Evolutionary conservation across 2,329 filamentous ascomycete species (phyloP), one percentile per base, ranked within the genome.

Genomic region (Ophiostoma piceae): DNA sequence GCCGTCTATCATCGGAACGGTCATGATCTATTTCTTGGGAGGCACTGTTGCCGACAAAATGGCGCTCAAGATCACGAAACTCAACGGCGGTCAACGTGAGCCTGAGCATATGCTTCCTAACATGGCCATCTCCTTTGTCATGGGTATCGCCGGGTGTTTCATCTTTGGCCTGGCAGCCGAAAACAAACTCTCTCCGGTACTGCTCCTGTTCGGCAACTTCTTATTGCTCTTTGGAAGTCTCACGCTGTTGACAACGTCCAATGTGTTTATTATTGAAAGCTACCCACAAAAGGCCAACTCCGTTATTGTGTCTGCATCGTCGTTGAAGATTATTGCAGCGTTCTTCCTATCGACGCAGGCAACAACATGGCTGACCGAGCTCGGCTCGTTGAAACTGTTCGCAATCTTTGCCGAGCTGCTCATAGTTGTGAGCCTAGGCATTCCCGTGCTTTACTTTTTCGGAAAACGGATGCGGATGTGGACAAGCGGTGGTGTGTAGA

Each of bases 81-180:
- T 54, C 7, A 68, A 71, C 29, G 71, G 71, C 32, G 68, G 70
- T 29, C 54, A 41, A 1, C 75, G 77, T 16, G 76, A 79, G 72
- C 75, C 78, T 6, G 78, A 79, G 72, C 74, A 76, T 66, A 75
- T 77, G 64, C 76, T 79, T 9, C 73, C 74, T 51, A 79, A 78
- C 68, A 69, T 79, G 16, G 41, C 76, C 1, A 54, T 79, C 4
- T 77, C 78, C 0, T 74, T 78, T 35, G 4, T 76, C 11, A 47
- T 71, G 0, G 76, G 75, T 8, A 73, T 78, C 12, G 71, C 73
- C 0, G 77, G 77, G 3, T 74, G 74, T 47, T 76, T 79, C 68
- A 57, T 78, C 47, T 79, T 78, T 67, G 77, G 77, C 8, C 74
- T 74, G 8, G 75, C 77, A 1, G 75, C 77, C 2, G 74, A 79